phyloP scores from a whole-genome alignment of 345 rosid genomes.

The Eutrema heterophyllum region DNA sequence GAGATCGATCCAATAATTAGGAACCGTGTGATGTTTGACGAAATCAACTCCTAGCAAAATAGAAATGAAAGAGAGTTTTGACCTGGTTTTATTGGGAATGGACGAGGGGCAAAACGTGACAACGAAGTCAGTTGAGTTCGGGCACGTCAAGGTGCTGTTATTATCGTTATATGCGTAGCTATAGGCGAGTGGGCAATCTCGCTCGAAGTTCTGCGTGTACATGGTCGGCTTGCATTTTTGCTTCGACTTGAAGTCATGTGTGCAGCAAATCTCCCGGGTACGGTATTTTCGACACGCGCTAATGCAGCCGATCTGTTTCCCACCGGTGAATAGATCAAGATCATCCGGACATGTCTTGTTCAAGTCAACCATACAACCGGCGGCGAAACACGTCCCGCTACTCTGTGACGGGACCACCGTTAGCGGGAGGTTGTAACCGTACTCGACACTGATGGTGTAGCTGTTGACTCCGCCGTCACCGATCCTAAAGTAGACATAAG shows the following conservation, averaged over 20 bases:
- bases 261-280: too few relatives aligned
- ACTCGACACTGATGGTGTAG: constrained; percentile 9
- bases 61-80: neutral
- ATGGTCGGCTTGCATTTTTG: neutral
- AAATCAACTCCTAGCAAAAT: neutral
- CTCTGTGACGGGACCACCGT: neutral
- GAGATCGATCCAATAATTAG: too few relatives aligned
- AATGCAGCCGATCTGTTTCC: neutral
- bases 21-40: neutral
- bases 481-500: constrained; percentile 17
- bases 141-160: neutral
- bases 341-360: neutral
- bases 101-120: neutral
- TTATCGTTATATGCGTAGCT: neutral
- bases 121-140: neutral
- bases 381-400: neutral
- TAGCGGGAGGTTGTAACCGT: neutral
- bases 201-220: neutral
- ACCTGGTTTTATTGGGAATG: constrained; percentile 3
- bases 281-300: too few relatives aligned
- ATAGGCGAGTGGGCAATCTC: neutral
- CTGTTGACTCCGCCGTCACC: neutral
- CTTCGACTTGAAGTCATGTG: neutral
- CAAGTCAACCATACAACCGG: neutral
- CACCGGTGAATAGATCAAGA: neutral